Base-by-base conservation (phyloP, 106 monocot species). In the Apostasia shenzhenica region DNA sequence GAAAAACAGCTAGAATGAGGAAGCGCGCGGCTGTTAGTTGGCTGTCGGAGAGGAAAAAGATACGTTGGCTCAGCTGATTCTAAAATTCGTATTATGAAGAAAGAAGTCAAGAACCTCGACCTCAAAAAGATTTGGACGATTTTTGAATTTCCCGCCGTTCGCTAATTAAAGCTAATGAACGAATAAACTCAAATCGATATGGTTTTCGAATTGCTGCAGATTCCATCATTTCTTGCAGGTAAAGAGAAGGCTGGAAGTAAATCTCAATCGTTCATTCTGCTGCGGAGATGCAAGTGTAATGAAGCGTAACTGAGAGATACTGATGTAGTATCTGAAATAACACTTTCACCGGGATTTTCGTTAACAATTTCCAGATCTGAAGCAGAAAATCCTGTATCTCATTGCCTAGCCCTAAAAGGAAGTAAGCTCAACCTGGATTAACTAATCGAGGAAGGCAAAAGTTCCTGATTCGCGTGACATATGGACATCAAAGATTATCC, bases 121-220 rank as follows among this genome's bases (percentile, higher is more conserved):
- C 14, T n/a, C 6, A 14, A 12, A 42, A 1, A 61, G 14, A 54
- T 14, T 13, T 54, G 3, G 57, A 14, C 14, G 8, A 54, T 8
- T 53, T 63, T 63, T 63, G 42, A 63, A 53, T 62, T 48, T 61
- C n/a, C 10, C 14, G 59, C 48, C 48, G 59, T 59, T 48, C 40
- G 26, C 3, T 4, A 47, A 7, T n/a, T 5, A 49, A 70, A 14
- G 14, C 2, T 0, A 40, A 70, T 70, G 39, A 70, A 57, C 45
- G 6, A 42, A 45, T 2, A 6, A 66, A 3, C 37, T 1, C 48
- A 58, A 41, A 61, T 61, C 43, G 9, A 5, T 41, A 8, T 42
- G 41, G 42, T 61, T 61, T 42, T 4, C 8, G 48, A 39, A 49
- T 71, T 1, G 12, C 4, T 40, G 38, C 5, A 40, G 38, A 40